Evolutionary conservation across 176 grass and related monocot genomes (phyloP).

Genomic region (Triticum monococcum): DNA sequence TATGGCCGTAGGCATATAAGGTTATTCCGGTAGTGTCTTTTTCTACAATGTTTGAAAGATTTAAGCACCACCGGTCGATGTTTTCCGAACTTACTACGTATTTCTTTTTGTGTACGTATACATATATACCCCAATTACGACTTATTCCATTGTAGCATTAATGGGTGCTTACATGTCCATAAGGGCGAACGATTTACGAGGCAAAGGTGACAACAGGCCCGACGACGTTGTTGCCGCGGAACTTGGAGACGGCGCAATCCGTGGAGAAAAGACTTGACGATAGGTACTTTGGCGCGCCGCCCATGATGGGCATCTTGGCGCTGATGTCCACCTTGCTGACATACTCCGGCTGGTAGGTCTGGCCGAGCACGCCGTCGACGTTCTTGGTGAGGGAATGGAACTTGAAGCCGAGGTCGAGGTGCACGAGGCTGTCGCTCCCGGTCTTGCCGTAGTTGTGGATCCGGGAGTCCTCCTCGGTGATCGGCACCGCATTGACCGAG

Average conservation of each 20-base stretch:
- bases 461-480: conserved; percentile 58
- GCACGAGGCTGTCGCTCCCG: conserved; percentile 48
- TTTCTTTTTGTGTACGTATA: conserved; percentile 5
- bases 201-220: not conserved
- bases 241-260: conserved; percentile 32
- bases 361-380: conserved; percentile 53
- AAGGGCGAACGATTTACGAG: not conserved
- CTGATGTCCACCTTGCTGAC: conserved; percentile 32
- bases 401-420: conserved; percentile 70
- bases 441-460: conserved; percentile 59
- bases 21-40: no score
- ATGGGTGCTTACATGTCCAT: not conserved
- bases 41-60: not conserved
- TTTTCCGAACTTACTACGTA: not conserved
- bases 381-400: conserved; percentile 46
- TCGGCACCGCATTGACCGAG: conserved; percentile 51
- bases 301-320: conserved; percentile 50
- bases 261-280: conserved; percentile 28
- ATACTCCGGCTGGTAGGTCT: conserved; percentile 34
- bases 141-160: not conserved
- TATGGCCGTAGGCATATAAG: no score
- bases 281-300: conserved; percentile 16
- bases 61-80: not conserved
- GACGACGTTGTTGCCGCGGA: not conserved
- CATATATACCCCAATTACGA: not conserved